These are phyloP conservation scores for Coccomyxa sp. DNA, from an alignment of 139 green algal genomes.

Conservation along the genomic window DNA sequence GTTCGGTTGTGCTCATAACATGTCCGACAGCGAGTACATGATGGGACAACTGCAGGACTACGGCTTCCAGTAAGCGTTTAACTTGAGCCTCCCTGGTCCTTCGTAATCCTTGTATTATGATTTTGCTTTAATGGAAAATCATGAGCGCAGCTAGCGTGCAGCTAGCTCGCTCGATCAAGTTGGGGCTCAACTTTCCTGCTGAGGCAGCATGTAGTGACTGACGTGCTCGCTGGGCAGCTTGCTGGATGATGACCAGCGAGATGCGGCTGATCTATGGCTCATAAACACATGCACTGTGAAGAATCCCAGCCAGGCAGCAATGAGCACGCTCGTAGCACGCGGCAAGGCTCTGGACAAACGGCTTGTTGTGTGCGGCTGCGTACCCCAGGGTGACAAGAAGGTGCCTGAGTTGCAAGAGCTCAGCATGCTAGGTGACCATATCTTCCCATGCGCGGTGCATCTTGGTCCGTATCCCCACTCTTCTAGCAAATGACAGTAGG, in stretches of 20 bases:
- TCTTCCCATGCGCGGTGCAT: too few species aligned
- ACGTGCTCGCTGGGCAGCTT: conserved; percentile 26
- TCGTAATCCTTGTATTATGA: too few species aligned
- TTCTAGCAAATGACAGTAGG: too few species aligned
- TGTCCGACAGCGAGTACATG: conserved; percentile 78
- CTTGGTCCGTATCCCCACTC: too few species aligned
- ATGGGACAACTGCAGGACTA: conserved; percentile 53
- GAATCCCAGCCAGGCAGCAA: conserved; percentile 67
- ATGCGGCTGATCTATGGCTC: conserved; percentile 74
- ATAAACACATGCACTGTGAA: conserved; percentile 96
- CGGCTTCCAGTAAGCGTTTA: conserved; percentile 56
- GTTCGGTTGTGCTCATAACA: conserved; percentile 66
- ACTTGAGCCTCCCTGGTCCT: too few species aligned
- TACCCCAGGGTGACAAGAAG: conserved; percentile 78
- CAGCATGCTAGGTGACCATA: conserved; percentile 63
- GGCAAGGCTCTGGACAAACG: conserved; percentile 48
- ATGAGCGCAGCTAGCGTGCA: too few species aligned
- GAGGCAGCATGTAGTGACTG: too few species aligned
- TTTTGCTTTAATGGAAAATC: too few species aligned
- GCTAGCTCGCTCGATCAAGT: too few species aligned
- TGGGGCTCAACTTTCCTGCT: too few species aligned
- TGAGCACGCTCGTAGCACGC: conserved; percentile 57
- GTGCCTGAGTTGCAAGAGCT: conserved; percentile 71
- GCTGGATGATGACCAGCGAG: conserved; percentile 47
- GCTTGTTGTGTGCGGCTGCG: conserved; percentile 83